These are phyloP conservation scores for Wickerhamiella brachini DNA, from an alignment of 805 yeast genomes.

Conservation along the genomic window DNA sequence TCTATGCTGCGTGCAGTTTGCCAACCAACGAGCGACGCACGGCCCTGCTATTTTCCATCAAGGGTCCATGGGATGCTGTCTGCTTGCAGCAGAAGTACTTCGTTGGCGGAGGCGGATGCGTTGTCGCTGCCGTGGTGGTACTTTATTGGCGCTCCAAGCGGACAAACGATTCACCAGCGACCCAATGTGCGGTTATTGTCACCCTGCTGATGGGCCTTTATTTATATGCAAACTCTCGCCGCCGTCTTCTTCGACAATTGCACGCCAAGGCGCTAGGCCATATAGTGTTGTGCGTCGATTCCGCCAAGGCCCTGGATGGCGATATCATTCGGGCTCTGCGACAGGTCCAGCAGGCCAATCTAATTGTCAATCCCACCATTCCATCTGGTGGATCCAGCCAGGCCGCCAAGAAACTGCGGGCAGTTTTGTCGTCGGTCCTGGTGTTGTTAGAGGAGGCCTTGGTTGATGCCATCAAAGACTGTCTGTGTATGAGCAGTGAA, in stretches of 20 bases:
- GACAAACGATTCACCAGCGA: neutral
- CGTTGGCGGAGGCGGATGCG: slow-evolving; percentile 26
- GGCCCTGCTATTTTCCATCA: slow-evolving; percentile 9
- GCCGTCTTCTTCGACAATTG: slow-evolving; percentile 21
- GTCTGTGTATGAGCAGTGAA: slow-evolving; percentile 22
- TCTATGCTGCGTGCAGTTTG: slow-evolving; percentile 15
- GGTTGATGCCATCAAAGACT: slow-evolving; percentile 18
- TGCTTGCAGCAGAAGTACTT: slow-evolving; percentile 13
- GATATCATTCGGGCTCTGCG: slow-evolving; percentile 18
- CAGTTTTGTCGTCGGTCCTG: slow-evolving; percentile 19
- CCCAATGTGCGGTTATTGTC: slow-evolving; percentile 16
- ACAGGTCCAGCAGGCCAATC: slow-evolving; percentile 22
- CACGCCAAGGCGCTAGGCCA: slow-evolving; percentile 20
- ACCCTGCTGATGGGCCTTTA: slow-evolving; percentile 19
- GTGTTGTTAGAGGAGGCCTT: slow-evolving; percentile 24
- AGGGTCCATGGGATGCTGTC: slow-evolving; percentile 11
- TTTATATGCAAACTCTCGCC: slow-evolving; percentile 22
- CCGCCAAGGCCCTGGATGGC: slow-evolving; percentile 19
- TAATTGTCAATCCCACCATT: slow-evolving; percentile 10
- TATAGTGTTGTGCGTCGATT: slow-evolving; percentile 15
- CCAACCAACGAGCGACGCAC: slow-evolving; percentile 11
- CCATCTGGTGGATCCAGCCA: neutral
- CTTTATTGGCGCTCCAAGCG: slow-evolving; percentile 18
- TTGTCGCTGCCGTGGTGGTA: slow-evolving; percentile 23
- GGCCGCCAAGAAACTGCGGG: slow-evolving; percentile 23